Evolutionary conservation across 441 rosid species (phyloP), one percentile per base, ranked within the genome.

Genomic region (Melastoma candidum): DNA sequence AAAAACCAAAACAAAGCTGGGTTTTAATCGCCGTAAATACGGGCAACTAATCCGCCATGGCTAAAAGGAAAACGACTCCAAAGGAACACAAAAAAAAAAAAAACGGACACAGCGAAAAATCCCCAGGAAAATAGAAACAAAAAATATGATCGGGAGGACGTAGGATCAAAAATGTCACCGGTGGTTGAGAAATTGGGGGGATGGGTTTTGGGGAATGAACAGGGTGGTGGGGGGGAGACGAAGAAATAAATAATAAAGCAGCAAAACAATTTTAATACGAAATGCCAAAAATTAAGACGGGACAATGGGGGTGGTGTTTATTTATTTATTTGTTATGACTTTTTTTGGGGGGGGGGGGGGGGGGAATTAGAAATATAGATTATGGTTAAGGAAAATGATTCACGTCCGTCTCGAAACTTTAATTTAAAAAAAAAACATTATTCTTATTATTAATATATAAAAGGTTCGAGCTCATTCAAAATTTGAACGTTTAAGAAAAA

Each of bases 391-490:
- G 22, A 83, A 81, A 74, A 77, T 66, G 83, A 63, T 80, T 79
- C 76, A 78, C 82, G 98, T 90, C 90, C 95, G 83, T 81, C 87
- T 78, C 72, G 87, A 81, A 77, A 83, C 71, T 71, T 78, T 59
- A 78, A 74, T 69, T 32, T 17, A 17, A 17, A 17, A 17, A 17
- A 17, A 17, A 17, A 17, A 17, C 22, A 17, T 17, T 17, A 17
- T 17, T 17, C 22, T 17, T 17, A 17, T 17, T 17, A 17, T 17
- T 17, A 17, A 17, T 17, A 17, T 17, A 17, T 17, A 17, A 17
- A 17, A 17, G 22, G 22, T 0, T 17, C 22, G 22, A 17, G 22
- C 22, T 17, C 22, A 17, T 17, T 17, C 22, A 17, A 17, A 17
- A 17, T 17, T 17, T 17, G 22, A 17, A 17, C 22, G 22, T 17